Base-by-base conservation (phyloP, 169 alveolate genomes). In the Eimeria necatrix region DNA sequence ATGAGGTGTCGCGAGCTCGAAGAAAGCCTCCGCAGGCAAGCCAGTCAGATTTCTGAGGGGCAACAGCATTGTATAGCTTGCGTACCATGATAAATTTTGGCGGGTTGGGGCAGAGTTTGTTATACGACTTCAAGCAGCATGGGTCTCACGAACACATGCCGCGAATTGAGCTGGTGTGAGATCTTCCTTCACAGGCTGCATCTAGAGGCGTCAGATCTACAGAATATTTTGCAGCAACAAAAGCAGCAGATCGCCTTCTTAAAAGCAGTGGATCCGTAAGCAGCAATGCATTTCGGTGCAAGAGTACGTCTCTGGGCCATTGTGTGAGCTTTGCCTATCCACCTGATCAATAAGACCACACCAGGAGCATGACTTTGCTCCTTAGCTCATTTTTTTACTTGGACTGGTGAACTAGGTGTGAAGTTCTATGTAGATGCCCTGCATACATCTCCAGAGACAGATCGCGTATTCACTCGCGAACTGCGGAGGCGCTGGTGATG, bases 141-240 rank as follows among this genome's bases (percentile, higher is more conserved):
- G 68, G 12, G 60, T 76, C 46, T 76, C 5, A 9, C 4, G 70
- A 49, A 56, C n/a, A 51, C 22, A 18, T 22, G 9, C 0, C 4
- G 60, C 0, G 46, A 49, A 26, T 49, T 7, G 60, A 56, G 59
- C 22, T 24, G 0, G 60, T 59, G 2, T 52, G 60, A 14, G 20
- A 32, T 18, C 32, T 8, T 12, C 14, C 22, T 41, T 18, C 59
- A 49, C 91, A 83, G 91, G 76, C 46, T 83, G 76, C 91, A 83
- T 5, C 52, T 24, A 32, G 91, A 83, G 76, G 91, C 49, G 24
- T 83, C 91, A 4, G 32, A 48, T 0, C 60, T 83, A 68, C 60
- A 56, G 64, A 52, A 83, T 26, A 74, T 83, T 52, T 4, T 83
- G 49, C 91, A 83, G 76, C 91, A 83, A 74, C 91, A 83, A 46